phyloP scores from a whole-genome alignment of 768 basidiomycete species.

The Podaxis carcinomalis region DNA sequence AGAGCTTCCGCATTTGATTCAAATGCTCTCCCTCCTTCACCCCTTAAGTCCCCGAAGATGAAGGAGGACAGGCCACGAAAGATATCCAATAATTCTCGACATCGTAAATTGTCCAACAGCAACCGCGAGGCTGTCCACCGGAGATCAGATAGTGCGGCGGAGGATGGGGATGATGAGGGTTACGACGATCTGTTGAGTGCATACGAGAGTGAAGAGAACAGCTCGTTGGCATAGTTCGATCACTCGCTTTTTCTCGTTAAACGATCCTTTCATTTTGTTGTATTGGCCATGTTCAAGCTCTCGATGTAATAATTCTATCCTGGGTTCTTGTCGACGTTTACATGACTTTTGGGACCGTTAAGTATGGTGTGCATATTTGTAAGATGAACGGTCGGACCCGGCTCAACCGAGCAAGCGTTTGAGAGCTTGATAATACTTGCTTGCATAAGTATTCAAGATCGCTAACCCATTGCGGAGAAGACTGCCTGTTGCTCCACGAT shows the following conservation, averaged over 20 bases:
- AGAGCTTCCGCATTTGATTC: constrained; percentile 46
- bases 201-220: constrained; percentile 69
- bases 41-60: constrained; percentile 25
- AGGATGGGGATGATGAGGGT: constrained; percentile 74
- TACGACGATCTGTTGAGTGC: constrained; percentile 77
- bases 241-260: background rate
- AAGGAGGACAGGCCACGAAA: constrained; percentile 26
- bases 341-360: too few relatives aligned
- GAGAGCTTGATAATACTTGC: too few relatives aligned
- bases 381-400: too few relatives aligned
- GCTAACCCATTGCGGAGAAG: too few relatives aligned
- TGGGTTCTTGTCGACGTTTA: too few relatives aligned
- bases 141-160: constrained; percentile 59
- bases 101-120: constrained; percentile 46
- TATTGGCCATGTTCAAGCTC: background rate
- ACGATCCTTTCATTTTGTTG: background rate
- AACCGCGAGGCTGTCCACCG: constrained; percentile 30
- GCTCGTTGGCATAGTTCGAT: background rate
- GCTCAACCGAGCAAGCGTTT: too few relatives aligned
- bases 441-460: too few relatives aligned
- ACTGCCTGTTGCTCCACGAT: too few relatives aligned
- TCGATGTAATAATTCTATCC: background rate
- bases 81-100: constrained; percentile 28
- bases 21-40: constrained; percentile 24
- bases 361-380: too few relatives aligned